Evolutionary conservation across 78 protist species (phyloP), one percentile per base, ranked within the genome.

Genomic region (Corallochytrium limacisporum): DNA sequence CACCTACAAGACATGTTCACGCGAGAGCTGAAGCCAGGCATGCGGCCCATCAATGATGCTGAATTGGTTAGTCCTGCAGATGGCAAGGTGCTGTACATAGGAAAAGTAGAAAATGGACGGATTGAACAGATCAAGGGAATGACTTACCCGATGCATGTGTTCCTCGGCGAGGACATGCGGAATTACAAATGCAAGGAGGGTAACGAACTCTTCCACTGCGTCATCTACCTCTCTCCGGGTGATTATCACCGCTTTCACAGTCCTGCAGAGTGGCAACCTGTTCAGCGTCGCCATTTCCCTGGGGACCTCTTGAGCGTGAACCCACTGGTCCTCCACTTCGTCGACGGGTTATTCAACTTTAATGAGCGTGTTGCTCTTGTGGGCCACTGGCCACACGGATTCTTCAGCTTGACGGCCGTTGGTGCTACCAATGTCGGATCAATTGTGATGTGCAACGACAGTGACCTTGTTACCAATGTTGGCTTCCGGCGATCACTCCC

Each of bases 351-450:
- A 32, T 80, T 80, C n/a, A 76, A 78, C 28, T 50, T 77, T 61
- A 86, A 86, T 65, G 91, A 86, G 63, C 73, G 91, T 38, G 72
- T 80, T 6, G 85, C 73, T 2, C 31, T 86, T 28, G 26, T 8
- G 28, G 91, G 91, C 31, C 42, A 48, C 13, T 80, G 86, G 84
- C 22, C 44, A 7, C 73, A 74, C 35, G 91, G 91, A 13, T 72
- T 53, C 29, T 33, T 75, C 40, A 65, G 77, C 33, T 31, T 53
- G 63, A 53, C 47, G 1, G 63, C 63, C 2, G 46, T 86, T 15
- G 91, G 91, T 16, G 91, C 91, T 2, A 63, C 56, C 69, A 86
- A 86, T 61, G 91, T 86, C 10, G 91, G 91, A 12, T 78, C 84
- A 4, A 86, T 86, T 4, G 44, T 47, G 29, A 37, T 80, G 16